Evolutionary conservation across 257 asterid genomes (phyloP), one percentile per base, ranked within the genome.

Genomic region (Jasminum sambac): DNA sequence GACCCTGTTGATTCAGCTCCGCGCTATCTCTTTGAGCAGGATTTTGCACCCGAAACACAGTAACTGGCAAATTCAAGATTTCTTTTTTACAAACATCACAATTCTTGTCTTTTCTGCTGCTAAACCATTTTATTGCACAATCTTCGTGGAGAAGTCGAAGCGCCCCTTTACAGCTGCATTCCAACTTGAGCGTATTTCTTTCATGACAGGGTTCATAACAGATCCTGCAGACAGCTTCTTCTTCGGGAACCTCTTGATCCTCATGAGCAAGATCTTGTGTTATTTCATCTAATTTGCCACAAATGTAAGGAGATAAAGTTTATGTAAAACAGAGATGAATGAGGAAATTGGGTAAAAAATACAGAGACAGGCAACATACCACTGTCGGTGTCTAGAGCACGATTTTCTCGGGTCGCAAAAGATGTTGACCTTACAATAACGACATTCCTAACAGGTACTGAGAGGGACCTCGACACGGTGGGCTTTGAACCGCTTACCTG

Each of bases 161-260:
- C 43, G 84, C 97, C 66, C 99, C 99, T 84, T 91, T 95, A 83
- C 99, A 95, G 76, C 86, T 83, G 79, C 99, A 95, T 70, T 89
- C 99, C 96, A 89, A 76, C 70, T 87, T 90, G 42, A 95, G 80
- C 0, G 88, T 91, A 14, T 84, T 84, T 82, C 85, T 79, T 83
- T 91, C 98, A 63, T 88, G 95, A 78, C 95, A 90, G 8, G 84
- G 83, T 42, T 91, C 99, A 4, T 82, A 63, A 82, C 99, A 95
- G 66, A 95, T 91, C 81, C 99, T 83, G 83, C 99, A 95, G 46
- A 83, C 81, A 55, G 96, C 97, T 85, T 91, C 98, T 82, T 95
- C 99, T 88, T 95, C 98, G 6, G 99, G 96, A 71, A 95, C 88
- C 85, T 95, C 98, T 74, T 87, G 84, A 75, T 95, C 99, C 78